A percentile compares a stretch with the other conserved stretches of the same genome.
Conservation (phyloP, 768 basidiomycete genomes). For the Kwoniella mangroviensis region DNA sequence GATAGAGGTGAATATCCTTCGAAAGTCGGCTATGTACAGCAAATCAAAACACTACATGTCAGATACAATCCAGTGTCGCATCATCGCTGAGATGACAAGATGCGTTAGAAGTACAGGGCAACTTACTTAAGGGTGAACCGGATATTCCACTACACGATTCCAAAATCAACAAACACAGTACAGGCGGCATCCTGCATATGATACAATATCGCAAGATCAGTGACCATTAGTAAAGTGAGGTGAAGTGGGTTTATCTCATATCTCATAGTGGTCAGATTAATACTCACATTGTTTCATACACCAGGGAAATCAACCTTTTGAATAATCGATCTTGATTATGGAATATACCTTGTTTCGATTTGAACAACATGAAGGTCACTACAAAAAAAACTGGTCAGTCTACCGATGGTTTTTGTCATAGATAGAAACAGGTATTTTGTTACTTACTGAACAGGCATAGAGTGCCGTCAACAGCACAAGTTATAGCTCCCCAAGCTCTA, state of each 20-base stretch:
- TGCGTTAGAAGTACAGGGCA: background rate
- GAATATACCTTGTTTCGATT: conserved; percentile 16
- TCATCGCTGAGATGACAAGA: background rate
- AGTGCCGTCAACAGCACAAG: conserved; percentile 10
- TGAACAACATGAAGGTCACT: conserved; percentile 19
- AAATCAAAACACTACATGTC: too few species aligned
- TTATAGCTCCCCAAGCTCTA: conserved; percentile 13
- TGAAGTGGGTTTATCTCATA: too few species aligned
- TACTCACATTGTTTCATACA: background rate
- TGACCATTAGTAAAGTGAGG: too few species aligned
- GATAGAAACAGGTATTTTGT: background rate
- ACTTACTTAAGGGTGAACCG: background rate
- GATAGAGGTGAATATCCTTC: conserved; percentile 14
- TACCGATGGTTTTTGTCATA: background rate
- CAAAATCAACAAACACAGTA: background rate
- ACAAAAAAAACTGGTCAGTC: background rate
- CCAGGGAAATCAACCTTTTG: conserved; percentile 8
- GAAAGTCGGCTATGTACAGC: background rate
- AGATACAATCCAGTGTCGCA: too few species aligned
- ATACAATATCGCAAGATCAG: too few species aligned
- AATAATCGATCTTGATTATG: conserved; percentile 12
- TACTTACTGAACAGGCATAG: conserved; percentile 16
- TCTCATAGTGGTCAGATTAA: background rate
- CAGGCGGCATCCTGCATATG: background rate
- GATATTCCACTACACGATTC: background rate